Evolutionary conservation across 2,329 filamentous ascomycete species (phyloP).

Genomic region (Pseudocercospora cruenta): DNA sequence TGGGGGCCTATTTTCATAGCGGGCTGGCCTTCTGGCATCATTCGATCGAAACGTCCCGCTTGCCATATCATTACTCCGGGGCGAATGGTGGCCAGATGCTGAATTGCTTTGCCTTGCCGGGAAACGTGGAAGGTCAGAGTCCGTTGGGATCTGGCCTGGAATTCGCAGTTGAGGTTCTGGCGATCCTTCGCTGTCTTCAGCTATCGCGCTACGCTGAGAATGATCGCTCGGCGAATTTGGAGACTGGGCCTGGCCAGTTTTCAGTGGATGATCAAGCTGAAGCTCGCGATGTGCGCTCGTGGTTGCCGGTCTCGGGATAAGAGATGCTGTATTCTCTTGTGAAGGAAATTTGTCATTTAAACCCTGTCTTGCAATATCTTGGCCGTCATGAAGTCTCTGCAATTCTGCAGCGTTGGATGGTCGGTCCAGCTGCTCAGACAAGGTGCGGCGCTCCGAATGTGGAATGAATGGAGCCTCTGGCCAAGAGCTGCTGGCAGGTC

Average conservation of each 20-base stretch:
- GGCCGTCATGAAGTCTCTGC: conserved; percentile 10
- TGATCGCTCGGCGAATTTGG: not conserved
- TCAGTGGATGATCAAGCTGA: not conserved
- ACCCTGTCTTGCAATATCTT: not conserved
- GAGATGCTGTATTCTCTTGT: not conserved
- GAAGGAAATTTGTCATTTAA: not conserved
- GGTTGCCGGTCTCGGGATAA: not conserved
- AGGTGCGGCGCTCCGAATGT: conserved; percentile 1
- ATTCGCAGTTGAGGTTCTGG: not conserved
- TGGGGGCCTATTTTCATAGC: conserved; percentile 37
- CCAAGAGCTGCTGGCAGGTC: not conserved
- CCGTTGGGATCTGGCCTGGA: not conserved
- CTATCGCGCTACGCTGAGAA: not conserved
- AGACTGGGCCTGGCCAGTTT: not conserved
- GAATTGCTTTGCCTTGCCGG: not conserved
- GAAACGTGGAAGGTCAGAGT: not conserved
- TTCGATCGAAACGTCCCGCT: conserved; percentile 34
- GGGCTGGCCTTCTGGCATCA: conserved; percentile 34
- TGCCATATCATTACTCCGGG: conserved; percentile 39
- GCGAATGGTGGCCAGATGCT: not conserved
- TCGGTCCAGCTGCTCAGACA: conserved; percentile 10
- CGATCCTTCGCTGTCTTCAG: not conserved
- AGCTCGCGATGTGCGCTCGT: not conserved
- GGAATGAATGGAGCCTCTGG: not conserved
- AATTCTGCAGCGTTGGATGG: conserved; percentile 13